These are phyloP conservation scores for Coniophora puteana DNA, from an alignment of 1,284 basidiomycete genomes.

Conservation along the genomic window DNA sequence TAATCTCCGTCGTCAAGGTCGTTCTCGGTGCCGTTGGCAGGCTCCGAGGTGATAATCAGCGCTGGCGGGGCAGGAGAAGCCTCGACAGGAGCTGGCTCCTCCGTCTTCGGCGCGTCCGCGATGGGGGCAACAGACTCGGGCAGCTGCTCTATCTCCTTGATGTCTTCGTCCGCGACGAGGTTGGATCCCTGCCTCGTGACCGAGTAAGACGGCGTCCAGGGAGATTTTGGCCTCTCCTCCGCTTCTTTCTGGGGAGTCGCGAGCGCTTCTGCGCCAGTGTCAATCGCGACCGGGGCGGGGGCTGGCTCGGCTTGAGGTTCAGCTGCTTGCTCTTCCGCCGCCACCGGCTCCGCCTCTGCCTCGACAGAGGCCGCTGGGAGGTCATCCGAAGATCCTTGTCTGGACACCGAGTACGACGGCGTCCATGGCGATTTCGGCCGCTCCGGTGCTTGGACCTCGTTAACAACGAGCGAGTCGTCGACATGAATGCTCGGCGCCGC, in stretches of 20 bases:
- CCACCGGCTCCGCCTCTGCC: neutral
- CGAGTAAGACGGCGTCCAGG: constrained; percentile 18
- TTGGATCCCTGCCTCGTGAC: constrained; percentile 13
- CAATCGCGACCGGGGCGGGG: neutral
- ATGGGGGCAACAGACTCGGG: neutral
- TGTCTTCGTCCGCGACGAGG: constrained; percentile 5
- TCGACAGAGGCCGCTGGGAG: too few species aligned
- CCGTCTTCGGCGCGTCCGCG: neutral
- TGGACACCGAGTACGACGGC: constrained; percentile 18
- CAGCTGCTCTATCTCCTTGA: constrained; percentile 7
- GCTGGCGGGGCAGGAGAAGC: neutral
- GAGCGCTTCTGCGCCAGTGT: neutral
- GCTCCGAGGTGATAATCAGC: neutral
- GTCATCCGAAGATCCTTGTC: constrained; percentile 11
- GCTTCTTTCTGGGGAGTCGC: constrained; percentile 6
- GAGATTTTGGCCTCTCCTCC: constrained; percentile 13
- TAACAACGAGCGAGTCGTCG: too few species aligned
- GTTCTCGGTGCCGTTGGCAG: neutral
- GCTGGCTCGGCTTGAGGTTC: neutral
- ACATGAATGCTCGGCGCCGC: too few species aligned
- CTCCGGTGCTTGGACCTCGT: constrained; percentile 9
- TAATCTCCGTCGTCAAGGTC: too few species aligned
- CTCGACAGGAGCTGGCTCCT: constrained; percentile 8
- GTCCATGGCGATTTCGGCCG: constrained; percentile 16
- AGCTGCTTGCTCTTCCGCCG: neutral